Base-by-base conservation (phyloP, 306 rosid species). In the Prunus campanulata region DNA sequence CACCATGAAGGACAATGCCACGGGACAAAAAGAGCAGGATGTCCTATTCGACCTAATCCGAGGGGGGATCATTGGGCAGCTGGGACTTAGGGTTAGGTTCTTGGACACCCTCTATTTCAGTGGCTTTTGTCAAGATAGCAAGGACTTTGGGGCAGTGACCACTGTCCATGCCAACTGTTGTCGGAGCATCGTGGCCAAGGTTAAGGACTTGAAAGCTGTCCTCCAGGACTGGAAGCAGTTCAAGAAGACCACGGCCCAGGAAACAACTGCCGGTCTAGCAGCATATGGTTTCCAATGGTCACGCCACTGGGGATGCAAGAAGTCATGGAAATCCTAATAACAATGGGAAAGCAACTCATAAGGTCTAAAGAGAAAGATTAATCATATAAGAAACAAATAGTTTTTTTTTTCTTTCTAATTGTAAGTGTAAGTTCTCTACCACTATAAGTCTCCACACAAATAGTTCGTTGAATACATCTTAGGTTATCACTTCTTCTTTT, bases 161-260 rank as follows among this genome's bases (percentile, higher is more conserved):
- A 94, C 88, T 0, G 82, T 94, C 50, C 98, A 94, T 39, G 94
- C 95, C 57, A 91, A 91, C 18, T 94, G 98, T 24, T 94, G 98
- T 6, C 85, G 89, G 44, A 90, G 89, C 3, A 90, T 94, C 68
- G 74, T 24, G 0, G 93, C 97, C 0, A 94, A 94, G 78, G 77
- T 85, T 5, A 32, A 4, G 0, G 98, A 94, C 76, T 72, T 94
- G 0, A 86, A 78, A 24, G 77, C 74, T 0, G 75, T 75, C 0
- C 86, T 90, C 2, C 64, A 74, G 5, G 97, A 94, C 52, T 91
- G 98, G 98, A 93, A 91, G 87, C 67, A 22, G 35, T 93, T 80
- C 62, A 82, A 67, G 57, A 84, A 63, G 79, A 27, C 66, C 2
- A n/a, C 13, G 5, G 30, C 81, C 0, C 51, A 71, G 68, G 80